These are phyloP conservation scores for Amyloporia xantha DNA, from an alignment of 768 basidiomycete genomes.

Conservation along the genomic window DNA sequence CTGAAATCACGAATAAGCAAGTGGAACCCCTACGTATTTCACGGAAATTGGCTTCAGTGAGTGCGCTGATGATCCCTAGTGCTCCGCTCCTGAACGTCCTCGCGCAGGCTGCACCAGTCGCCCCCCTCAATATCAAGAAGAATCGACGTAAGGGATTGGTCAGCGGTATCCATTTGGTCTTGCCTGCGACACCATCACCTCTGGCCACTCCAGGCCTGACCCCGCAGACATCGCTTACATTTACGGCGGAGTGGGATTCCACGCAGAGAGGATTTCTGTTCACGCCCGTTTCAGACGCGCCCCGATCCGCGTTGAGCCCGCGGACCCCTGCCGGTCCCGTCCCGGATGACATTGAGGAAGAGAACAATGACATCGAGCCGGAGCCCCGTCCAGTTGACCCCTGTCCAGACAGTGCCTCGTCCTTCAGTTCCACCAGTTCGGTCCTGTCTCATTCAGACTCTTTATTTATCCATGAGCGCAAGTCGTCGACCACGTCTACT, in stretches of 20 bases:
- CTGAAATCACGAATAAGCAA: neutral
- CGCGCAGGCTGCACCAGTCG: slow-evolving; percentile 1
- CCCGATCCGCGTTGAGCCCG: slow-evolving; percentile 6
- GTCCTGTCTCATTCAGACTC: neutral
- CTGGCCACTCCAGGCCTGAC: slow-evolving; percentile 10
- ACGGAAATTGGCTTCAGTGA: neutral
- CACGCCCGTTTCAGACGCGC: slow-evolving; percentile 17
- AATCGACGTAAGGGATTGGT: slow-evolving; percentile 20
- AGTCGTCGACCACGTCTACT: slow-evolving; percentile 6
- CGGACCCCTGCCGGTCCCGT: slow-evolving; percentile 12
- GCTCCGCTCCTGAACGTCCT: neutral
- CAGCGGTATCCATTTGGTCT: slow-evolving; percentile 19
- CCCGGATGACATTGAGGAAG: slow-evolving; percentile 20
- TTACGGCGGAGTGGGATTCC: slow-evolving; percentile 26
- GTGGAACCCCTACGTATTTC: neutral
- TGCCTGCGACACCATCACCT: slow-evolving; percentile 20
- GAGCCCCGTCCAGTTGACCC: neutral
- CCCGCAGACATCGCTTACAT: slow-evolving; percentile 22
- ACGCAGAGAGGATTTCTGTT: slow-evolving; percentile 20
- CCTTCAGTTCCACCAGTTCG: slow-evolving; percentile 2
- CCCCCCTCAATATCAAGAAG: slow-evolving; percentile 19
- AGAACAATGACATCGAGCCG: slow-evolving; percentile 3
- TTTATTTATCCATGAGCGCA: slow-evolving; percentile 11
- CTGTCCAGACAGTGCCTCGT: neutral
- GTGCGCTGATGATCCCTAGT: neutral